Base-by-base conservation (phyloP, 2,329 filamentous ascomycete species). In the Calonectria pteridis region DNA sequence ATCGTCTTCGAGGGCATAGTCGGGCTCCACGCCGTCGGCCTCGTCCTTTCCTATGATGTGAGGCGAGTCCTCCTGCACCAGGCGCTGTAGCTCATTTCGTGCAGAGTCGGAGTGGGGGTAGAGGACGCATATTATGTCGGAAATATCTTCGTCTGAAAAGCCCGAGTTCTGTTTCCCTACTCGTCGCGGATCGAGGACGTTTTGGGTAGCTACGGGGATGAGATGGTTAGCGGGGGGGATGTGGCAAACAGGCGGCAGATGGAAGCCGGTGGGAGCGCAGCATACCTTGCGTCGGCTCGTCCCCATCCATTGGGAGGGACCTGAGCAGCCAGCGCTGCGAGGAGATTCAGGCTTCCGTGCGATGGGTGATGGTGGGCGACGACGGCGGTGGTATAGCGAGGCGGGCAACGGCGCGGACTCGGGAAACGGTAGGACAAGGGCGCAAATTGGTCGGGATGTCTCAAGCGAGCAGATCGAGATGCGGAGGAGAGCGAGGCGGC, bases 111-210 rank as follows among this genome's bases (percentile, higher is more conserved):
- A 94, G 77, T 91, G 91, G 14, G 96, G 96, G 78, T 97, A 93
- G 33, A 98, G 89, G 71, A 98, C 92, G 85, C 95, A 97, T 77
- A 98, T 91, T 78, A 98, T 95, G 84, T 98, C 96, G 75, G 94
- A 91, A 64, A 97, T 91, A 83, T 98, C 96, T 77, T 94, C 91
- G 78, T 96, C 93, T 67, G 91, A 93, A 74, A 98, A 92, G 70
- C 94, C 95, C 50, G 95, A 97, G 82, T 95, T 94, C 84, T 95
- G 94, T 82, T 93, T 89, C 70, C 95, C 95, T 75, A 94, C 83
- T 69, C 95, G 92, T 75, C 95, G 91, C 50, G 95, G 95, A 83
- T 98, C 95, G 77, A 95, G 87, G 80, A 94, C 91, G 82, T 92
- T 92, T 83, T 98, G 95, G 20, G 95, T 98, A 70, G 93, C 92